phyloP scores from a whole-genome alignment of 371 early-diverging fungal genomes.

The Homolaphlyctis polyrhiza region DNA sequence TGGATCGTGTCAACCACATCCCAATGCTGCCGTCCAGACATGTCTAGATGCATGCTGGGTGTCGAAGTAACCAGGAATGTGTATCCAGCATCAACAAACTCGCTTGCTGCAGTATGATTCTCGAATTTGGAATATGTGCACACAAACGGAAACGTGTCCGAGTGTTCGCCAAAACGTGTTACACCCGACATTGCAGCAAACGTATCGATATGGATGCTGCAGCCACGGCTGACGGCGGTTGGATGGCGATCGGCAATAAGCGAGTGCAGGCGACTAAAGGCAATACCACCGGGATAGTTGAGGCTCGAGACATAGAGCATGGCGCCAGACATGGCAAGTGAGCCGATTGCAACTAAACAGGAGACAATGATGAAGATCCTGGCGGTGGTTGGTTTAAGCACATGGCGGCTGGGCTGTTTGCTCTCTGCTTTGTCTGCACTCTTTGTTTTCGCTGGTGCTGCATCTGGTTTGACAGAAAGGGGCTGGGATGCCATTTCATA shows the following conservation, averaged over 20 bases:
- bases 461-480: not conserved
- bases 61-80: slow-evolving; percentile 2
- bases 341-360: not conserved
- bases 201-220: slow-evolving; percentile 72
- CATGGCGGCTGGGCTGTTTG: not conserved
- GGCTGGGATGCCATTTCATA: not conserved
- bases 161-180: slow-evolving; percentile 52
- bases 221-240: slow-evolving; percentile 13
- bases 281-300: slow-evolving; percentile 91
- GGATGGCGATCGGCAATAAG: slow-evolving; percentile 17
- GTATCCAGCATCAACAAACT: not conserved
- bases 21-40: not conserved
- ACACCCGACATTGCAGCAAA: slow-evolving; percentile 85
- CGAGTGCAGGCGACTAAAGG: slow-evolving; percentile 61
- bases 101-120: not conserved
- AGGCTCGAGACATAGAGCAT: slow-evolving; percentile 59
- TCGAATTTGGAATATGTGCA: slow-evolving; percentile 4
- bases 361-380: not conserved
- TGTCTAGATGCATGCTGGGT: not conserved
- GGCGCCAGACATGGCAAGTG: slow-evolving; percentile 27
- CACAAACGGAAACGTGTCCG: not conserved
- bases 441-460: not conserved
- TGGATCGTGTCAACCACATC: not conserved
- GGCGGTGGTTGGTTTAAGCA: too few relatives aligned
- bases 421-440: not conserved